Percentiles rank a stretch among this genome's conserved stretches.
Evolutionary conservation across 2,329 filamentous ascomycete genomes (phyloP).

Genomic region (Fusarium burgessii): DNA sequence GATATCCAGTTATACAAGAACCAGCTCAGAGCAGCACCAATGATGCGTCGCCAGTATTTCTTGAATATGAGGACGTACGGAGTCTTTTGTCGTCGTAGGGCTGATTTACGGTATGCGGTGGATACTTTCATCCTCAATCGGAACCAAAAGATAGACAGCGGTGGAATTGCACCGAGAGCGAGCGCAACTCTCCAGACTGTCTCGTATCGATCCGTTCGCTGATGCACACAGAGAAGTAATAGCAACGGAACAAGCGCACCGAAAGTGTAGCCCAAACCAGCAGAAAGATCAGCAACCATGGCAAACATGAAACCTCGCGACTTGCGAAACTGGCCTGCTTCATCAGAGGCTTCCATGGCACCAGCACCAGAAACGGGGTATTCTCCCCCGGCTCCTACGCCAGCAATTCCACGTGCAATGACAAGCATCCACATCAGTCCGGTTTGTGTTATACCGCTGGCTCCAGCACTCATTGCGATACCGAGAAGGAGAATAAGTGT

Average conservation of each 20-base stretch:
- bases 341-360: not conserved
- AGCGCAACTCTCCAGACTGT: not conserved
- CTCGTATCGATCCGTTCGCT: not conserved
- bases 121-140: constrained; percentile 12
- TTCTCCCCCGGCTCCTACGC: constrained; percentile 2
- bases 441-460: not conserved
- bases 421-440: constrained; percentile 15
- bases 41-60: constrained; percentile 9
- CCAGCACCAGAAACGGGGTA: constrained; percentile 12
- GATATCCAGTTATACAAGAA: constrained; percentile 20
- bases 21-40: constrained; percentile 3
- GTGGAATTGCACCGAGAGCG: constrained; percentile 1
- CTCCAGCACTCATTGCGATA: not conserved
- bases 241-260: not conserved
- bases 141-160: constrained; percentile 13
- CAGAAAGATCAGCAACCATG: constrained; percentile 11
- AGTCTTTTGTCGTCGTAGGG: not conserved
- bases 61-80: constrained; percentile 3
- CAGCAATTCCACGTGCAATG: constrained; percentile 15
- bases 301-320: constrained; percentile 17
- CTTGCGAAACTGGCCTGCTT: constrained; percentile 13
- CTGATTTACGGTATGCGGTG: constrained; percentile 1
- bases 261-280: constrained; percentile 2
- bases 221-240: not conserved
- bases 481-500: not conserved